These are phyloP conservation scores for Podospora tetraspora DNA, from an alignment of 495 filamentous ascomycete genomes.

Conservation along the genomic window DNA sequence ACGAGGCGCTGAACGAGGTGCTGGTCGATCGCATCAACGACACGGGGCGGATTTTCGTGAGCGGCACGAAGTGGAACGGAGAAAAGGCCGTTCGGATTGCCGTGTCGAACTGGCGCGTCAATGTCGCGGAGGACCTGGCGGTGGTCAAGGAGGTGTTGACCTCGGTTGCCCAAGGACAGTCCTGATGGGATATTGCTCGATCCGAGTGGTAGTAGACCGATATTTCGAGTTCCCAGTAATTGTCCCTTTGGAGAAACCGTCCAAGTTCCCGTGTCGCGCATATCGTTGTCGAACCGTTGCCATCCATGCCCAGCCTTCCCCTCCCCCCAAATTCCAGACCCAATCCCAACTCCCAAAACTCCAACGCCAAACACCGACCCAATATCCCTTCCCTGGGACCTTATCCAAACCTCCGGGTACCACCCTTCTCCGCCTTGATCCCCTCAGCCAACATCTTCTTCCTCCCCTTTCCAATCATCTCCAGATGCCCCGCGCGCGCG, in stretches of 20 bases:
- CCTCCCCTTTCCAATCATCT: constrained; percentile 45
- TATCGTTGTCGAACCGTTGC: background rate
- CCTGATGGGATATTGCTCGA: background rate
- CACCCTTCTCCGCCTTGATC: constrained; percentile 33
- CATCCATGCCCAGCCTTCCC: background rate
- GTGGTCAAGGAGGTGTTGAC: constrained; percentile 47
- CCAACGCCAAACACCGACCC: background rate
- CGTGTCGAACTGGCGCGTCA: constrained; percentile 74
- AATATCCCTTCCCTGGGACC: background rate
- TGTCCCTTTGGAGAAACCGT: background rate
- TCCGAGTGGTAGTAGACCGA: background rate
- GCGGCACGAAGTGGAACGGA: constrained; percentile 72
- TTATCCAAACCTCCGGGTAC: constrained; percentile 48
- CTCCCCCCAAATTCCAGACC: background rate
- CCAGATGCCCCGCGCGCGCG: constrained; percentile 44
- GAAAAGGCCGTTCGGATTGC: constrained; percentile 70
- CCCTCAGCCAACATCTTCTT: constrained; percentile 28
- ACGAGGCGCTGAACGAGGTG: constrained; percentile 57
- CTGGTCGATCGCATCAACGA: constrained; percentile 68
- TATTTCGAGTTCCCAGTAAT: background rate
- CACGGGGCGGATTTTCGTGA: constrained; percentile 72
- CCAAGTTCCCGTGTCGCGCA: background rate
- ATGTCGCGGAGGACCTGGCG: constrained; percentile 50
- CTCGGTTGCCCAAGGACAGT: constrained; percentile 12
- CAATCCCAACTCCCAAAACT: background rate